Conservation (phyloP, 2,329 filamentous ascomycete species). For the Orbilia blumenaviensis region DNA sequence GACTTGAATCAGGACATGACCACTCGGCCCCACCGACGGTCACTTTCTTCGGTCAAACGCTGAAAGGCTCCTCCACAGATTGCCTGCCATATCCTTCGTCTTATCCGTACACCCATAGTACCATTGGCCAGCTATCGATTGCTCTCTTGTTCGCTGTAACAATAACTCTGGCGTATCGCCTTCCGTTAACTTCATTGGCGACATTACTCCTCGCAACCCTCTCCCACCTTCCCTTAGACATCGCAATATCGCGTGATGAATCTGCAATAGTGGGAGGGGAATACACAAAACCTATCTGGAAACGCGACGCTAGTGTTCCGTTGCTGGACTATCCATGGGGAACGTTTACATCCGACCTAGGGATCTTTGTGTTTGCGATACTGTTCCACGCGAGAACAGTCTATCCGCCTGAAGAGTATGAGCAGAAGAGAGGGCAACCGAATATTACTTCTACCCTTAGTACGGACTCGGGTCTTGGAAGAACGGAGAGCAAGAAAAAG, state of each 20-base stretch:
- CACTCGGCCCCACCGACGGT: not conserved
- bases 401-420: conserved; percentile 27
- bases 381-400: conserved; percentile 36
- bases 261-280: not conserved
- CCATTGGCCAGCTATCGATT: conserved; percentile 9
- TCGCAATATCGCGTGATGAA: conserved; percentile 2
- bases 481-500: not conserved
- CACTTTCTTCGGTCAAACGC: not conserved
- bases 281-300: conserved; percentile 24
- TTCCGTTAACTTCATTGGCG: not conserved
- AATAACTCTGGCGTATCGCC: conserved; percentile 2
- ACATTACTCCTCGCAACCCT: conserved; percentile 17
- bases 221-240: conserved; percentile 13
- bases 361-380: conserved; percentile 29
- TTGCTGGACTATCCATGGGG: conserved; percentile 32
- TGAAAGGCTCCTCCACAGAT: conserved; percentile 3
- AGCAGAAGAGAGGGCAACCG: not conserved
- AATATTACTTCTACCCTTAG: not conserved
- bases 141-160: not conserved
- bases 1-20: not conserved
- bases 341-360: conserved; percentile 21
- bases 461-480: not conserved
- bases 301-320: conserved; percentile 12
- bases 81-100: conserved; percentile 13
- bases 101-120: conserved; percentile 18